Conservation (phyloP, 345 rosid species). For the Hirschfeldia incana region DNA sequence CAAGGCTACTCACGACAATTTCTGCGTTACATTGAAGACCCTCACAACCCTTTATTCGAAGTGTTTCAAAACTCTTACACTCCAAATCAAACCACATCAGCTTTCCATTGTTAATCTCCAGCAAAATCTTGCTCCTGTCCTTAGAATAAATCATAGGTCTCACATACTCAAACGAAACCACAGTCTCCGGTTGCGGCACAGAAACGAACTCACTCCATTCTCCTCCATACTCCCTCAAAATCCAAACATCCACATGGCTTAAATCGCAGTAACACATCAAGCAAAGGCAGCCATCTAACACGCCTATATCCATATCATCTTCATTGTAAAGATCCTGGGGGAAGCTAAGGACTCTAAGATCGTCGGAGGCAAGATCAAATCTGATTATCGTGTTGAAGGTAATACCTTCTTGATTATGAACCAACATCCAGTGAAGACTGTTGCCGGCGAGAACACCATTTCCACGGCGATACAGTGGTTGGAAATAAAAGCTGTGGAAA, state of each 20-base stretch:
- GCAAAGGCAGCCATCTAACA: background rate
- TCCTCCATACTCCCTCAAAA: background rate
- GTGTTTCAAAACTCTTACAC: background rate
- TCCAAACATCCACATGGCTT: background rate
- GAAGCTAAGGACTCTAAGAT: background rate
- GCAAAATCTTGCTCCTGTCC: background rate
- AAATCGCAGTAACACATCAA: background rate
- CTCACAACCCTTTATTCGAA: background rate
- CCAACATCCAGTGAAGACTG: background rate
- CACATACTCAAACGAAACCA: background rate
- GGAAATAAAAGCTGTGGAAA: background rate
- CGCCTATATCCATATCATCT: background rate
- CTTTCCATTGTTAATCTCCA: background rate
- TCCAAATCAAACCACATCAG: background rate
- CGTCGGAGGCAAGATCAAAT: background rate
- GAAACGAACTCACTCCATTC: background rate
- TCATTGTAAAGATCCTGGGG: background rate
- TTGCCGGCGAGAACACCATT: background rate
- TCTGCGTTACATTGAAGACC: background rate
- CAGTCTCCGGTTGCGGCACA: background rate
- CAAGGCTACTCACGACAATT: background rate
- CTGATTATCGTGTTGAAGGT: background rate
- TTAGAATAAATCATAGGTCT: background rate
- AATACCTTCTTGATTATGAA: background rate
- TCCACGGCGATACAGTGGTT: background rate